These are phyloP conservation scores for Saururus chinensis DNA, from an alignment of 164 flowering plant genomes.

Conservation along the genomic window DNA sequence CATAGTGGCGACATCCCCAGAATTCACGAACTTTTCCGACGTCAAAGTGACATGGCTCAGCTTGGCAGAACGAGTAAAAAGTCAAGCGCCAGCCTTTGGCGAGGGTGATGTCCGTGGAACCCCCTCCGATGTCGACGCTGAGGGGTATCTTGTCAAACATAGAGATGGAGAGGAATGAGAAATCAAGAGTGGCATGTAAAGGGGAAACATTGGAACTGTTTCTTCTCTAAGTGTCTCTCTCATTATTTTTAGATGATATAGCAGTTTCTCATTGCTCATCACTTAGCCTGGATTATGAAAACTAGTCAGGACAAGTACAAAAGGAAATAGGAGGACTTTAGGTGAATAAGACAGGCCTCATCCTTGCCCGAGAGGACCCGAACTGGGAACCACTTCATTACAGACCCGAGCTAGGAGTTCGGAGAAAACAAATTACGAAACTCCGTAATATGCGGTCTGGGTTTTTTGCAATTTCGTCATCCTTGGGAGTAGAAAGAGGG, in stretches of 20 bases:
- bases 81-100: slow-evolving; percentile 35
- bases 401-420: slow-evolving; percentile 22
- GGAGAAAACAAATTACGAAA: too few relatives aligned
- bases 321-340: slow-evolving; percentile 42
- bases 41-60: slow-evolving; percentile 60
- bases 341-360: slow-evolving; percentile 47
- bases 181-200: too few relatives aligned
- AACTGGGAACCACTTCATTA: slow-evolving; percentile 18
- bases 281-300: too few relatives aligned
- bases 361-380: slow-evolving; percentile 47
- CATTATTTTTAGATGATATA: too few relatives aligned
- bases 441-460: too few relatives aligned
- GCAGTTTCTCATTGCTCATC: too few relatives aligned
- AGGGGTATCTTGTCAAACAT: slow-evolving; percentile 25
- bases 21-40: slow-evolving; percentile 26
- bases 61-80: slow-evolving; percentile 34
- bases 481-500: too few relatives aligned
- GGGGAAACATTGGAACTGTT: too few relatives aligned
- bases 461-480: too few relatives aligned
- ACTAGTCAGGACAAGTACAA: too few relatives aligned
- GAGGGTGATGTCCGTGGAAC: slow-evolving; percentile 58
- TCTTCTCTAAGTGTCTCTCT: too few relatives aligned
- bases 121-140: slow-evolving; percentile 59
- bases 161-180: too few relatives aligned
- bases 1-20: slow-evolving; percentile 23